These are phyloP conservation scores for Podosphaera xanthii DNA, from an alignment of 2,329 filamentous ascomycete species.

Conservation along the genomic window DNA sequence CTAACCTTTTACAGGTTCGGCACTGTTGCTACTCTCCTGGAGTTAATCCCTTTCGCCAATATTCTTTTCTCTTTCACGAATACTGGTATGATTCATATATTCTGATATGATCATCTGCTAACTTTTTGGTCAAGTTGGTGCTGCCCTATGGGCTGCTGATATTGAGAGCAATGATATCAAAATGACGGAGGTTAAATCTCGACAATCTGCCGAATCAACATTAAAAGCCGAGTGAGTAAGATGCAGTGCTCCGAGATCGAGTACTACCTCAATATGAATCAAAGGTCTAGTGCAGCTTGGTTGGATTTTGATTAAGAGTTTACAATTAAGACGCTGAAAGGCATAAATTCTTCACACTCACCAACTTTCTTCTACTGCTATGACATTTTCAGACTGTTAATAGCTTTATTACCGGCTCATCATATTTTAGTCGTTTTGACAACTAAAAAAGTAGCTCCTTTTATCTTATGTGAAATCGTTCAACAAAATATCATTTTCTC, in stretches of 20 bases:
- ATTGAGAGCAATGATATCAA: constrained; percentile 29
- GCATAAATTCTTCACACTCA: neutral
- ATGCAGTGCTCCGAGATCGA: neutral
- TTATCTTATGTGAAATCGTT: neutral
- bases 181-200: constrained; percentile 11
- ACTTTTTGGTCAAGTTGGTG: constrained; percentile 37
- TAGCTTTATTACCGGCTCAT: no score
- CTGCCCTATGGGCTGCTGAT: constrained; percentile 84
- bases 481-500: neutral
- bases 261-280: neutral
- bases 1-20: constrained; percentile 38
- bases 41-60: constrained; percentile 63
- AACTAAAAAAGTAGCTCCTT: neutral
- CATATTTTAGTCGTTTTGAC: neutral
- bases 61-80: constrained; percentile 82
- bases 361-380: neutral
- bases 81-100: constrained; percentile 26
- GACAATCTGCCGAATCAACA: constrained; percentile 3
- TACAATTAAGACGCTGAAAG: neutral
- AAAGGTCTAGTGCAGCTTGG: neutral
- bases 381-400: no score
- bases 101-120: neutral
- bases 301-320: no score
- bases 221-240: neutral
- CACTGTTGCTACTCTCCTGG: constrained; percentile 51